Evolutionary conservation across 2,329 filamentous ascomycete genomes (phyloP), one percentile per base, ranked within the genome.

Genomic region (Aschersonia sp.): DNA sequence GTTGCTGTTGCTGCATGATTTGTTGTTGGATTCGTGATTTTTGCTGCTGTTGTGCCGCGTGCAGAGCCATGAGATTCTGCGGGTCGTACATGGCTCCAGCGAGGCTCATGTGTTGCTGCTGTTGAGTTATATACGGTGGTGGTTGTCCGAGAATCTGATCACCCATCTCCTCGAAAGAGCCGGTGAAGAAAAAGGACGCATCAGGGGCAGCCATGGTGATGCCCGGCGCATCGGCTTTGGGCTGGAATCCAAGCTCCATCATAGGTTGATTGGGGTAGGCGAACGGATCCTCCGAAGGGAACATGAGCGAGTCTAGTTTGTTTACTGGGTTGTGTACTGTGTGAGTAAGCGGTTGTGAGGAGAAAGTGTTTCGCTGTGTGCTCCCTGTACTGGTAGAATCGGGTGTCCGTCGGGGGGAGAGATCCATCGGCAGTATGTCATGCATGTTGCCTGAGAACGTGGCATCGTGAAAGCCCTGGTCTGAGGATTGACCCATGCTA

Each of bases 221-320:
- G 32, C 51, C 49, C 51, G 63, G 54, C 54, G 62, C 52, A 48
- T 59, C 59, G n/a, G 60, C 55, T 51, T 62, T 63, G 31, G 58
- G 54, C 30, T 64, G 63, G 54, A 62, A 68, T 7, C 71, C 71
- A 41, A 77, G 68, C 54, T 78, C 71, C 67, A 83, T 80, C 68
- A 84, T 78, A 0, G 84, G 80, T 53, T 87, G 84, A 56, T 83
- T 87, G 0, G 84, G 85, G 56, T 91, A 92, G 0, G 82, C 83
- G 52, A 91, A 84, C 0, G 85, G 84, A 56, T 91, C 85, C 35
- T 78, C 75, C 0, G 84, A 83, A 1, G 84, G 82, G 57, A 91
- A 91, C 82, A 91, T 89, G 66, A 89, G 78, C 3, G 81, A 78
- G 50, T 82, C 82, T 5, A 89, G 73, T 59, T 86, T 84, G 53